Evolutionary conservation across 176 grass and related monocot genomes (phyloP).

Genomic region (Carex pumila): DNA sequence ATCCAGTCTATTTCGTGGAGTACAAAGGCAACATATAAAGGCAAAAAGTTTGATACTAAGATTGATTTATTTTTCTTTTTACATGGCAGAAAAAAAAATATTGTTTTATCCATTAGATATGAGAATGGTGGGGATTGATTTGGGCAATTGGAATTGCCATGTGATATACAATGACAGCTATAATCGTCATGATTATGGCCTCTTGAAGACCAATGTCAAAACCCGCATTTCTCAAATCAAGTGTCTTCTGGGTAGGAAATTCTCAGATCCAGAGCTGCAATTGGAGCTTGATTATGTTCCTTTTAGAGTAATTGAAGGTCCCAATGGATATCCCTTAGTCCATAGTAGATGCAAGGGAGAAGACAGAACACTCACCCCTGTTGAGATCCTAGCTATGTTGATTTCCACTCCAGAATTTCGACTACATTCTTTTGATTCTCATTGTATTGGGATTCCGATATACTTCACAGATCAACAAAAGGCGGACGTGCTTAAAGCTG

Average conservation of each 20-base stretch:
- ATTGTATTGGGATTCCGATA: neutral
- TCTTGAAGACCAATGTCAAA: neutral
- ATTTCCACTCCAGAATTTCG: neutral
- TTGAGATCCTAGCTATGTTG: neutral
- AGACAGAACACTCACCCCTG: neutral
- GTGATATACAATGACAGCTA: too few species aligned
- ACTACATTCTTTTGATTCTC: too few species aligned
- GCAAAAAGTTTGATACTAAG: too few species aligned
- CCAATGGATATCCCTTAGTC: neutral
- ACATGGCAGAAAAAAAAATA: too few species aligned
- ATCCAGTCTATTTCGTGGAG: too few species aligned
- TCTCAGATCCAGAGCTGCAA: neutral
- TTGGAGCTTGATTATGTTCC: neutral
- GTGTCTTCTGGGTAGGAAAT: neutral
- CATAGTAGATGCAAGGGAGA: neutral
- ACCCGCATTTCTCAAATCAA: neutral
- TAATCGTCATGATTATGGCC: too few species aligned
- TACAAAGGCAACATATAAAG: too few species aligned
- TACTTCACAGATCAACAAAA: constrained; percentile 2
- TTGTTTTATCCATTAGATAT: too few species aligned
- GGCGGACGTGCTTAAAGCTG: neutral
- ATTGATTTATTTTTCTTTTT: too few species aligned
- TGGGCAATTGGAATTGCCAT: too few species aligned
- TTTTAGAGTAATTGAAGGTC: neutral
- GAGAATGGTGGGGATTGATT: too few species aligned